Evolutionary conservation across 2,329 filamentous ascomycete genomes (phyloP).

Genomic region (Fusarium sp.): DNA sequence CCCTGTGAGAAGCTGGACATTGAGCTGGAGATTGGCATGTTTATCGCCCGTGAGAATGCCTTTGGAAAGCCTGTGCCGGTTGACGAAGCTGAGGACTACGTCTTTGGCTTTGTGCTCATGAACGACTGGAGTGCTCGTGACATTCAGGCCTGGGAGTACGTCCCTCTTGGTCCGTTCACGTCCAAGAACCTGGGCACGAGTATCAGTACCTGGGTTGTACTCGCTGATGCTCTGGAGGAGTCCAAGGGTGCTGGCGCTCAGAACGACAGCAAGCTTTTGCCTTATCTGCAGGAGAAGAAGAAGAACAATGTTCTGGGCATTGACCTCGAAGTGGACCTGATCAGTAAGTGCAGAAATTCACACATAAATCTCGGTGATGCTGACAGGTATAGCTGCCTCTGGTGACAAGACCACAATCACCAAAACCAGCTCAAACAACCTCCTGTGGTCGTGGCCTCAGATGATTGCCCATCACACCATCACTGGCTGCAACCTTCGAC

Average conservation of each 20-base stretch:
- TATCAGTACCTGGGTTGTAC: constrained; percentile 71
- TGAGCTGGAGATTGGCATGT: constrained; percentile 82
- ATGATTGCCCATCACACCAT: constrained; percentile 86
- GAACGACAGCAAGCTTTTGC: constrained; percentile 52
- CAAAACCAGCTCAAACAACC: constrained; percentile 53
- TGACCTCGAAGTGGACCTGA: constrained; percentile 54
- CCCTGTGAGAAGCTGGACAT: constrained; percentile 75
- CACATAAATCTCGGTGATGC: fast-evolving
- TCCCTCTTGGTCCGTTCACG: constrained; percentile 70
- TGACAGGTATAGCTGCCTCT: constrained; percentile 44
- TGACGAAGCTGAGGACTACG: constrained; percentile 71
- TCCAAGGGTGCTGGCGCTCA: constrained; percentile 41
- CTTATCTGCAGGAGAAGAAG: constrained; percentile 66
- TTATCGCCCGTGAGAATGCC: constrained; percentile 73
- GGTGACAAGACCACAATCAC: constrained; percentile 50
- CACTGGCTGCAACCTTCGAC: constrained; percentile 78
- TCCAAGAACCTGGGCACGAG: constrained; percentile 70
- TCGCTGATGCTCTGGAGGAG: constrained; percentile 64
- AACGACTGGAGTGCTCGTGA: constrained; percentile 75
- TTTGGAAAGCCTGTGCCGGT: constrained; percentile 75
- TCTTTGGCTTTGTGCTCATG: constrained; percentile 76
- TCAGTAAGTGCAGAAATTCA: constrained; percentile 44
- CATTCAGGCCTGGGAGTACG: constrained; percentile 71
- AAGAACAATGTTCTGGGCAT: constrained; percentile 53
- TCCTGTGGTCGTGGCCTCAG: constrained; percentile 84